These are phyloP conservation scores for Orbilia brochopaga DNA, from an alignment of 2,329 filamentous ascomycete species.

Conservation along the genomic window DNA sequence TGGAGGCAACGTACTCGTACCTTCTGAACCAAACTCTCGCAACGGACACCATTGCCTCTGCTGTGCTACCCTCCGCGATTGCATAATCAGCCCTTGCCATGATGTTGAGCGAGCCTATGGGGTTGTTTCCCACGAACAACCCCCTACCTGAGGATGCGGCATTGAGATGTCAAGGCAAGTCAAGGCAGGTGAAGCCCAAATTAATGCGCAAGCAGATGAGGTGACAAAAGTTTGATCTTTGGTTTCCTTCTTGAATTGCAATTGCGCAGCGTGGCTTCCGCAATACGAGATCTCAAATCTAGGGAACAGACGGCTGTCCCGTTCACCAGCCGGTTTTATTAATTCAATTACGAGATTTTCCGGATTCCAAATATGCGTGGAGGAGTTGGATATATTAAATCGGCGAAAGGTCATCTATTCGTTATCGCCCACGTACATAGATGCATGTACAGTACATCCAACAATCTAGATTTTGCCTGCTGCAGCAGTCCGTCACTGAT, in stretches of 20 bases:
- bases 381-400: too few relatives aligned
- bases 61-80: conserved; percentile 31
- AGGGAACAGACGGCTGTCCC: too few relatives aligned
- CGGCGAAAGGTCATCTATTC: too few relatives aligned
- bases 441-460: too few relatives aligned
- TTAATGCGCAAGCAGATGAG: not conserved
- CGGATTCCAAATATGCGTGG: too few relatives aligned
- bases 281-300: too few relatives aligned
- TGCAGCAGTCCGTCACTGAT: not conserved
- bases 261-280: too few relatives aligned
- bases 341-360: too few relatives aligned
- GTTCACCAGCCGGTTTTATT: too few relatives aligned
- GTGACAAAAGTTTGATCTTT: not conserved
- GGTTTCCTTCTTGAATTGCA: too few relatives aligned
- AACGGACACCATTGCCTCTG: conserved; percentile 19
- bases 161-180: not conserved
- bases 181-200: not conserved
- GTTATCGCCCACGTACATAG: too few relatives aligned
- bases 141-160: conserved; percentile 17
- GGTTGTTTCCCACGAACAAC: conserved; percentile 31
- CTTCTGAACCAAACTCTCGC: conserved; percentile 36
- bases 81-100: conserved; percentile 29
- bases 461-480: too few relatives aligned
- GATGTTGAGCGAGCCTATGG: conserved; percentile 42
- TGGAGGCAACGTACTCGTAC: not conserved